Percentiles rank a stretch among this genome's conserved stretches.
phyloP scores from a whole-genome alignment of 495 filamentous ascomycete genomes.

The Delitschia confertaspora region DNA sequence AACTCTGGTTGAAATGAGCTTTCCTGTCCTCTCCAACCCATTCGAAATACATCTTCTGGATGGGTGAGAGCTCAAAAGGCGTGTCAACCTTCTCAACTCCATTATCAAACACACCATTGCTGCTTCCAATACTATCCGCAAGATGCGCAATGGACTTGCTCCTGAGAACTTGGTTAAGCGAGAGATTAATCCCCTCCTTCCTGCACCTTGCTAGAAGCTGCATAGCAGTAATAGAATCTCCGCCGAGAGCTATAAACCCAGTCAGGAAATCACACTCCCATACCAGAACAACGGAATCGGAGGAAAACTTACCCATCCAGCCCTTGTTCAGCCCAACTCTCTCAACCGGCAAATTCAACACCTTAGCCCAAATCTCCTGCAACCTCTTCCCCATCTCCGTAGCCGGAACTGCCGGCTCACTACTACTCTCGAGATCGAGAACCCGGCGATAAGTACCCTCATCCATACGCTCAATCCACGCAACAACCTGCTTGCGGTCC shows the following conservation, averaged over 20 bases:
- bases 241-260: conserved; percentile 13
- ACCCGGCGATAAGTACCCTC: conserved; percentile 11
- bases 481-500: conserved; percentile 20
- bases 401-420: conserved; percentile 4
- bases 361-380: conserved; percentile 14
- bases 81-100: conserved; percentile 8
- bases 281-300: neutral
- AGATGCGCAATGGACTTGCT: conserved; percentile 26
- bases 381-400: conserved; percentile 10
- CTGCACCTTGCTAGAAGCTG: conserved; percentile 22
- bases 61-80: conserved; percentile 23
- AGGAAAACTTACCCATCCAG: conserved; percentile 16
- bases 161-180: conserved; percentile 22
- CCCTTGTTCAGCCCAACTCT: conserved; percentile 17
- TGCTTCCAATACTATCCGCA: conserved; percentile 5
- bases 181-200: conserved; percentile 24
- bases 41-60: conserved; percentile 24
- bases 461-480: conserved; percentile 19
- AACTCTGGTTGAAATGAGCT: conserved; percentile 26
- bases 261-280: neutral
- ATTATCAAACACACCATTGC: neutral
- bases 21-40: conserved; percentile 13
- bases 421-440: conserved; percentile 14
- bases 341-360: conserved; percentile 12
- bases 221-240: conserved; percentile 25